Base-by-base conservation (phyloP, 2,329 filamentous ascomycete genomes). In the Claviceps humidiphila region DNA sequence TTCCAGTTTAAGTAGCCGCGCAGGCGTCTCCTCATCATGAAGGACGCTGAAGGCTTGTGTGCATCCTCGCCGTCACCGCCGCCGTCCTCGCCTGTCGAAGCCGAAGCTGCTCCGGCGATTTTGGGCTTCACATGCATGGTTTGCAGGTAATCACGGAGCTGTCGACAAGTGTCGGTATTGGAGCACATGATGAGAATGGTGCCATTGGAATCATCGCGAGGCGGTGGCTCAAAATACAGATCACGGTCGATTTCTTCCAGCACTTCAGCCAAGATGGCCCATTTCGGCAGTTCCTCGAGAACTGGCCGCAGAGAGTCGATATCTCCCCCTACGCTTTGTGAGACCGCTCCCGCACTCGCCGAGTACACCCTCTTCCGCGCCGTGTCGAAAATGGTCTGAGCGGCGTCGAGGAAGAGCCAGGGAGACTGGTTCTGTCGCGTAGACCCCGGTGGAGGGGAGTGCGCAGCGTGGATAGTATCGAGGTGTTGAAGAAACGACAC, bases 111-210 rank as follows among this genome's bases (percentile, higher is more conserved):
- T 41, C 70, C 68, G 50, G 77, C 72, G 45, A 61, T 64, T 60
- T 66, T 76, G 51, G 81, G 75, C 51, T 78, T 81, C 30, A 90
- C 77, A 62, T 94, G 81, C 89, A 95, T 96, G 6, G 82, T 89
- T 64, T 95, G 86, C 20, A 98, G 71, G 64, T 91, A 97, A 64
- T 97, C 91, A 57, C 89, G 82, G 43, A 98, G 73, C 61, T 98
- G 93, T 14, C 85, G 80, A 62, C 88, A 95, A 8, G 89, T 95
- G 52, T 83, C 81, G 53, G 87, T 82, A 61, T 95, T 91, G 26
- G 85, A 84, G 63, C 91, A 97, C 93, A 98, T 97, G 64, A 98
- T 88, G 38, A 98, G 72, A 49, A 95, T 89, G 2, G 87, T 88
- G n/a, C 87, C 87, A 63, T 89, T 95, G 0, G 89, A 95, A 60